These are phyloP conservation scores for Magnolia kwangsiensis DNA, from an alignment of 164 flowering plant genomes.

Conservation along the genomic window DNA sequence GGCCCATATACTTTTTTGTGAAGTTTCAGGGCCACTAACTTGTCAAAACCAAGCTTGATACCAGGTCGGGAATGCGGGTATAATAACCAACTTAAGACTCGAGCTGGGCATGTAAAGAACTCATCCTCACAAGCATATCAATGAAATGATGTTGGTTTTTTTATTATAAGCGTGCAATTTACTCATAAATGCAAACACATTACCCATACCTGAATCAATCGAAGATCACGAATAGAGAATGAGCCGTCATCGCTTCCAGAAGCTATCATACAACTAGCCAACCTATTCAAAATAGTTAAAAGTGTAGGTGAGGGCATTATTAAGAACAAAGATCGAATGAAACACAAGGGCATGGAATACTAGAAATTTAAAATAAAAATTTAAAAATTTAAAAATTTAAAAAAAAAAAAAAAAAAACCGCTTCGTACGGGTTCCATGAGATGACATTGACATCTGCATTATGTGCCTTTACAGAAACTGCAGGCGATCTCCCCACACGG, in stretches of 20 bases:
- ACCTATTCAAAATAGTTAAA: constrained; percentile 36
- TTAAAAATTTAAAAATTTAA: no score
- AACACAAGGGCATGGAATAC: neutral
- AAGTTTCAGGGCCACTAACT: neutral
- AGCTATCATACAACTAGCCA: constrained; percentile 88
- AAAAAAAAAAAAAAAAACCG: neutral
- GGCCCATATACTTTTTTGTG: neutral
- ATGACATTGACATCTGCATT: constrained; percentile 97
- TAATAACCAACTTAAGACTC: no score
- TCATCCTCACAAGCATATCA: neutral
- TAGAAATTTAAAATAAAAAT: neutral
- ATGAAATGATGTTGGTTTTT: no score
- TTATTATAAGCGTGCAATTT: no score
- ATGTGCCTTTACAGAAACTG: constrained; percentile 71
- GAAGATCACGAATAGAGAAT: constrained; percentile 85
- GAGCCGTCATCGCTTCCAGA: constrained; percentile 98
- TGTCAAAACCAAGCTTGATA: neutral
- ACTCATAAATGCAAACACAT: neutral
- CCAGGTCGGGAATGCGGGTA: neutral
- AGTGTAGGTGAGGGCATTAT: neutral
- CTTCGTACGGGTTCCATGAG: constrained; percentile 87
- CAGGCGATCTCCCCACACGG: constrained; percentile 71
- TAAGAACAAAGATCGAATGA: neutral
- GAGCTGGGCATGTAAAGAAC: neutral
- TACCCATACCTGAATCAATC: constrained; percentile 65